phyloP scores from a whole-genome alignment of 495 filamentous ascomycete genomes.

The Elaphomyces granulatus region DNA sequence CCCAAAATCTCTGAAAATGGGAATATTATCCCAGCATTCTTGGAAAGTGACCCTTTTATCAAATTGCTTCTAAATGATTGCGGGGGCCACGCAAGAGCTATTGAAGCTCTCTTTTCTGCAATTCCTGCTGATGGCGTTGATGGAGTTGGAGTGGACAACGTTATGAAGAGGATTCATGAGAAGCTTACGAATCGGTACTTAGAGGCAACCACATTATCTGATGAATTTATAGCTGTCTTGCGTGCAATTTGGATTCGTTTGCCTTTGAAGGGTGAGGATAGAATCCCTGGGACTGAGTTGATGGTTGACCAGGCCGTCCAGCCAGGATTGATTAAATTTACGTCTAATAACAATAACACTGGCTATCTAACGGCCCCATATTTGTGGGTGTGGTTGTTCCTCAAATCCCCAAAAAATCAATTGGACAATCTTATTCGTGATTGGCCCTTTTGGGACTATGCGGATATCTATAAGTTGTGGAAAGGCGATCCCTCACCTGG shows the following conservation, averaged over 20 bases:
- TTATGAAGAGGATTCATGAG: background rate
- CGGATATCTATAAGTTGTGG: background rate
- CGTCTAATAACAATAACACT: background rate
- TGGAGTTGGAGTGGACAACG: background rate
- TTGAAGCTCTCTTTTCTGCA: background rate
- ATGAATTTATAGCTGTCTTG: background rate
- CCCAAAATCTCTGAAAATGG: background rate
- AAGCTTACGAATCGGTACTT: background rate
- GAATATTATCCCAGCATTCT: background rate
- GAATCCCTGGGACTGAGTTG: background rate
- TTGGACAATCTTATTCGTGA: background rate
- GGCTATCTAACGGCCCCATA: background rate
- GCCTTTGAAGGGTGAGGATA: background rate
- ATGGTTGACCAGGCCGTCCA: background rate
- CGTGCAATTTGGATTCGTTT: background rate
- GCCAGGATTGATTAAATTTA: background rate
- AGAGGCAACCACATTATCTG: background rate
- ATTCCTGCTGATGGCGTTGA: background rate
- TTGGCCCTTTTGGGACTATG: background rate
- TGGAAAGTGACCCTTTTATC: background rate
- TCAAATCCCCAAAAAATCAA: background rate
- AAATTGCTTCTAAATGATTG: background rate
- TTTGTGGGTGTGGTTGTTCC: background rate
- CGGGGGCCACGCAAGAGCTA: background rate
- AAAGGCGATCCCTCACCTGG: background rate